Evolutionary conservation across 2,329 filamentous ascomycete genomes (phyloP).

Genomic region (Ceratocystis colombiana): DNA sequence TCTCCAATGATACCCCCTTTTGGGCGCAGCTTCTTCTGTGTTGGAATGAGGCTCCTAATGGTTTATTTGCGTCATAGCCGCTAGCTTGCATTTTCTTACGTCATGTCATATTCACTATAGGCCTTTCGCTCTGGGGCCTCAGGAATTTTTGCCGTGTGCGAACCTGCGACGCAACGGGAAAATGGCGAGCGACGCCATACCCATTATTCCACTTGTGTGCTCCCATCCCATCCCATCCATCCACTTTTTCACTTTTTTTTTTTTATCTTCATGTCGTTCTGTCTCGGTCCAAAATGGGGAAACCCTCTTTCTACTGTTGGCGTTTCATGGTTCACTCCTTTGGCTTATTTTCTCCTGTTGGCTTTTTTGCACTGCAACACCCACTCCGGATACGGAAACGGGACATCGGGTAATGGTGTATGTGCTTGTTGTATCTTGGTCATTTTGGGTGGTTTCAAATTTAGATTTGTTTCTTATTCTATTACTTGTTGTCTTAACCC

Average conservation of each 20-base stretch:
- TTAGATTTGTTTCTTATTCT: slow-evolving; percentile 11
- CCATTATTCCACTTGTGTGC: not conserved
- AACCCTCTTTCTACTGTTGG: slow-evolving; percentile 8
- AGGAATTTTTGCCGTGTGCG: too few species aligned
- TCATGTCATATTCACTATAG: not conserved
- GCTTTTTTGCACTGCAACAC: not conserved
- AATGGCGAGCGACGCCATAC: not conserved
- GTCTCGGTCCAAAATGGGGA: slow-evolving; percentile 17
- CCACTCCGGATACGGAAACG: not conserved
- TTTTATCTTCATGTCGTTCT: slow-evolving; percentile 5
- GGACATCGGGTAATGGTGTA: not conserved
- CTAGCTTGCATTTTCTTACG: not conserved
- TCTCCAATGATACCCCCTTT: slow-evolving; percentile 13
- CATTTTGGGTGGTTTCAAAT: slow-evolving; percentile 6
- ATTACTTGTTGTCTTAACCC: not conserved
- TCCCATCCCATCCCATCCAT: not conserved
- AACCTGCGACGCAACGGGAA: too few species aligned
- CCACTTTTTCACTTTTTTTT: not conserved
- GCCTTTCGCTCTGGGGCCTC: too few species aligned
- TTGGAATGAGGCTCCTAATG: not conserved
- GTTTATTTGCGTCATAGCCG: not conserved
- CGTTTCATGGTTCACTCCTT: slow-evolving; percentile 9
- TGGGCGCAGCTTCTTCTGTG: slow-evolving; percentile 12
- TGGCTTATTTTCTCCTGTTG: slow-evolving; percentile 16
- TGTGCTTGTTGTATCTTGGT: slow-evolving; percentile 1